Evolutionary conservation across 768 basidiomycete genomes (phyloP).

Genomic region (Solioccasus polychromus): DNA sequence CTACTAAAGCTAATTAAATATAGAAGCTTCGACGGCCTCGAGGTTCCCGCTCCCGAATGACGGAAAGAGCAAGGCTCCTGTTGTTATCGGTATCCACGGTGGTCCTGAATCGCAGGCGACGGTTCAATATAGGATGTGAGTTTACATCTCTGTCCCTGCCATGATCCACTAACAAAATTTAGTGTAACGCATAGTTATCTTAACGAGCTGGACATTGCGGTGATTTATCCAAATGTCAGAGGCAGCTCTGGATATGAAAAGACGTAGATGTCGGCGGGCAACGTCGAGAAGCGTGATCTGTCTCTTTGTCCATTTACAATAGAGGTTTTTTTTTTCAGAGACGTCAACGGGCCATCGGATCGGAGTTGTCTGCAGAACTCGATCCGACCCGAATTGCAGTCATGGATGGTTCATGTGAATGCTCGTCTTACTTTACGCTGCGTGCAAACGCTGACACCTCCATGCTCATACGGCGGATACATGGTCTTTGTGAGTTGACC

Average conservation of each 20-base stretch:
- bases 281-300: constrained; percentile 36
- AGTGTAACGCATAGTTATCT: constrained; percentile 39
- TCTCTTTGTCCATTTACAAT: neutral
- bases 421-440: neutral
- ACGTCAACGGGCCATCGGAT: constrained; percentile 35
- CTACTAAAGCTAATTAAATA: constrained; percentile 35
- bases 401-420: constrained; percentile 40
- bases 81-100: constrained; percentile 39
- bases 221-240: constrained; percentile 43
- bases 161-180: constrained; percentile 5
- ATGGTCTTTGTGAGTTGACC: constrained; percentile 35
- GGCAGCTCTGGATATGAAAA: constrained; percentile 43
- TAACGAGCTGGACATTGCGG: constrained; percentile 39
- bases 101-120: constrained; percentile 39
- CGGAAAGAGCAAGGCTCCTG: constrained; percentile 27
- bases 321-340: constrained; percentile 26
- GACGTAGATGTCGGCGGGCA: constrained; percentile 38
- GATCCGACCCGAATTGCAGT: constrained; percentile 39
- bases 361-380: constrained; percentile 32
- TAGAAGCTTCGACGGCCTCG: constrained; percentile 41
- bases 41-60: constrained; percentile 36
- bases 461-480: constrained; percentile 36
- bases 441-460: neutral
- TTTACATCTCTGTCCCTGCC: neutral
- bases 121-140: constrained; percentile 31